Base-by-base conservation (phyloP, 805 yeast species). In the Candida nanaspora region DNA sequence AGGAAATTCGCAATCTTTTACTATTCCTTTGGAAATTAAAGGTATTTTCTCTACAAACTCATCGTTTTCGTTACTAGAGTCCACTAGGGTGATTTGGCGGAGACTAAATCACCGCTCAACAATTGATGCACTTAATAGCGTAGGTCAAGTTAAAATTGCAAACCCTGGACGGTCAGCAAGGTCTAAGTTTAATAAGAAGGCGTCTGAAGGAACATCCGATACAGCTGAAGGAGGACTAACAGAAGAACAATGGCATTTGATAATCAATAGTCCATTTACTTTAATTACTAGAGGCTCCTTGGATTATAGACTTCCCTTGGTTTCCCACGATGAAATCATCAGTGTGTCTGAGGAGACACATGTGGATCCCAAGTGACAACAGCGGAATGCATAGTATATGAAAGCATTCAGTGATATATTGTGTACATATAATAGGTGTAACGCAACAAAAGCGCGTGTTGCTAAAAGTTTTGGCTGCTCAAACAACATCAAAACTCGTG, bases 271-370 rank as follows among this genome's bases (percentile, higher is more conserved):
- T 20, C 42, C 47, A 2, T 61, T 55, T 47, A 53, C 51, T 25
- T 41, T 62, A 29, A 48, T 57, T 6, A 40, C 62, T 11, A 43
- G 66, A 40, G 66, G 66, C 2, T 58, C 61, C 3, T 51, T 63
- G 22, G 52, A 50, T 14, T 63, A 62, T 39, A 48, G 46, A 15
- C 38, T 62, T 14, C 65, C 66, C 2, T 39, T 60, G 32, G 45
- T 48, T 15, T 43, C 56, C 23, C 43, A 42, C 11, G 43, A 46
- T 30, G 56, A 57, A 15, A 44, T 63, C 11, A 47, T 62, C 16
- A 56, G 59, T 39, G 55, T 61, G 6, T 55, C 63, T 4, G 18
- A 22, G 10, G 38, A 35, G 18, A 19, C 18, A 10, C 20, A 31
- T 8, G 34, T 31, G 11, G 14, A 18, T 4, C 34, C 34, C 16